Base-by-base conservation (phyloP, 2,329 filamentous ascomycete genomes). In the Stachybotrys elegans region DNA sequence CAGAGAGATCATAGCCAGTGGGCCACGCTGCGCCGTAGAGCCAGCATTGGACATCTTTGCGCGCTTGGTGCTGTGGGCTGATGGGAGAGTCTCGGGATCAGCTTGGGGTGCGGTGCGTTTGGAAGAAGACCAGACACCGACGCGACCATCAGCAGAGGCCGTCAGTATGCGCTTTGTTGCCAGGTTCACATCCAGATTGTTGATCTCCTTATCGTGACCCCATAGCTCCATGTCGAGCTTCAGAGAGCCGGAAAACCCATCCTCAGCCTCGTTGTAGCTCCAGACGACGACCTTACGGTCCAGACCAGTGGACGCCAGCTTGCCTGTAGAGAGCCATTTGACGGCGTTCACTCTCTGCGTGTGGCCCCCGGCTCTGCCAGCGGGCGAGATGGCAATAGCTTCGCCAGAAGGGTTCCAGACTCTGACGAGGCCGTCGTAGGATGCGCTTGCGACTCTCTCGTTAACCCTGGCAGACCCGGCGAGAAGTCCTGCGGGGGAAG, bases 371-470 rank as follows among this genome's bases (percentile, higher is more conserved):
- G 79, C 76, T 47, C 75, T 75, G 7, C 76, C 75, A 4, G 81
- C 75, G 2, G 81, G 70, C 2, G 89, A 92, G 0, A 85, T 88
- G 4, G 88, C 87, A 45, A 95, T 73, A n/a, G 86, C 73, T 48
- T 93, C 78, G n/a, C 88, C 89, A 1, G 89, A 91, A 51, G 84
- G 83, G 56, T 93, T 87, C 92, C 93, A 98, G 51, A 97, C 76
- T 52, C 91, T 78, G 44, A 97, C 69, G 14, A 95, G 69, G 8
- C 92, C 92, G 63, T 98, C 93, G 61, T 95, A 97, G 39, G 88
- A 92, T 22, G 83, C 89, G n/a, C 89, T 94, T n/a, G 95, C 70
- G 48, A 97, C 84, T 49, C 87, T 74, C 40, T 69, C 62, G 16
- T 50, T 52, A n/a, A 63, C 49, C 16, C 43, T 48, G 23, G 35